Percentiles rank a stretch among this genome's conserved stretches.
These are phyloP conservation scores for Trichophyton verrucosum DNA, from an alignment of 2,329 filamentous ascomycete genomes.

Conservation along the genomic window DNA sequence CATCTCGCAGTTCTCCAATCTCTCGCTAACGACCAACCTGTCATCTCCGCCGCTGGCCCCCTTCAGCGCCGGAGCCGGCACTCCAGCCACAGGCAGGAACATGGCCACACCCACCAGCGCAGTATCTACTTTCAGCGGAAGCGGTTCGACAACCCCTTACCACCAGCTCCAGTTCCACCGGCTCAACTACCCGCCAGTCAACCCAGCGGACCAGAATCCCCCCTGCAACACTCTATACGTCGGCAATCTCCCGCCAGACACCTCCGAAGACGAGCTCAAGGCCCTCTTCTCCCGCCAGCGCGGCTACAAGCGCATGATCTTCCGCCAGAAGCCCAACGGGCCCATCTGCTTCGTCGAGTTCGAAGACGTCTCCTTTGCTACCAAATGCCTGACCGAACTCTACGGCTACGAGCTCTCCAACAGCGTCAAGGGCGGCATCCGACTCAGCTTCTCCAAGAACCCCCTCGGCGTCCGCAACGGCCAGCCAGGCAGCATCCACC, in stretches of 20 bases:
- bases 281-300: slow-evolving; percentile 83
- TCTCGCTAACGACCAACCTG: slow-evolving; percentile 61
- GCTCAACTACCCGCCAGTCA: slow-evolving; percentile 72
- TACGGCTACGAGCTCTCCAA: slow-evolving; percentile 82
- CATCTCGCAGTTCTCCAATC: slow-evolving; percentile 52
- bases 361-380: slow-evolving; percentile 82
- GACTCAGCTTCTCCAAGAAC: slow-evolving; percentile 94
- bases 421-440: slow-evolving; percentile 86
- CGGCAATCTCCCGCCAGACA: slow-evolving; percentile 86
- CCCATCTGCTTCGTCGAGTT: slow-evolving; percentile 99
- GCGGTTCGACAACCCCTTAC: slow-evolving; percentile 40
- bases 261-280: slow-evolving; percentile 90
- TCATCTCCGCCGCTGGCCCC: slow-evolving; percentile 32
- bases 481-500: slow-evolving; percentile 46
- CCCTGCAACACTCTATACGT: slow-evolving; percentile 98
- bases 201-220: slow-evolving; percentile 90
- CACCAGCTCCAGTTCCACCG: slow-evolving; percentile 46
- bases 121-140: slow-evolving; percentile 41
- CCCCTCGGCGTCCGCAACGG: slow-evolving; percentile 80
- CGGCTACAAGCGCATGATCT: slow-evolving; percentile 89
- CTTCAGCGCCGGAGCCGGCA: slow-evolving; percentile 41
- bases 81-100: slow-evolving; percentile 34
- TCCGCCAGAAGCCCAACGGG: slow-evolving; percentile 86
- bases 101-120: slow-evolving; percentile 41
- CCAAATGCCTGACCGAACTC: slow-evolving; percentile 76